Base-by-base conservation (phyloP, 768 basidiomycete genomes). In the Cystobasidium ongulense region DNA sequence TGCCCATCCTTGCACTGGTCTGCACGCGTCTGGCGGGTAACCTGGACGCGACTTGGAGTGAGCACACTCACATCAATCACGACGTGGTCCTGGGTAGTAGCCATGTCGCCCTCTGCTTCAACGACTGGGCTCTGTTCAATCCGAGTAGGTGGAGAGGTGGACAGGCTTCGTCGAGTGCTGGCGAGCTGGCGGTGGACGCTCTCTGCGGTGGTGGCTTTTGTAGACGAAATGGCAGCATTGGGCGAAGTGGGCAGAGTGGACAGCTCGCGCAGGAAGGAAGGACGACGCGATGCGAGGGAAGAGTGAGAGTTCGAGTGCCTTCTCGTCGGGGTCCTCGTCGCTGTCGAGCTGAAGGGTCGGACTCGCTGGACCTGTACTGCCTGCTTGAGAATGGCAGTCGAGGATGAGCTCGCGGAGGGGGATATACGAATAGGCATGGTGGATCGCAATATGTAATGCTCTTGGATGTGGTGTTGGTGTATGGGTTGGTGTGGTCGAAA, bases 21-120 rank as follows among this genome's bases (percentile, higher is more conserved):
- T 29, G 3, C 21, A 25, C 29, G 36, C 29, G 57, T 61, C 10
- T 61, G 21, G 11, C 18, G 18, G 23, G 31, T 27, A 10, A 38
- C 3, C 21, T 38, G 7, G 5, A 38, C 31, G 57, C 57, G 31
- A 38, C 57, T 61, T 57, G 7, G 57, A 8, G 57, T 15, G 17
- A 5, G 15, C 8, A 2, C 57, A 59, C 57, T 59, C 57, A 59
- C 57, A 59, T 59, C 57, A 59, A 59, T 59, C 29, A 59, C 57
- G 3, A 59, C 57, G 21, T 59, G 57, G 33, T 59, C 57, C 33
- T 59, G 57, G 11, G 57, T 59, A 23, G 57, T 59, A 23, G 57
- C 57, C 57, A 59, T 59, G 33, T 59, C 57, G 5, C 57, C 57
- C 33, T 59, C 57, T 4, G 57, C 57, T 23, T 59, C 57, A 23